phyloP scores from a whole-genome alignment of 2,329 filamentous ascomycete genomes.

The Fusarium oxysporum region DNA sequence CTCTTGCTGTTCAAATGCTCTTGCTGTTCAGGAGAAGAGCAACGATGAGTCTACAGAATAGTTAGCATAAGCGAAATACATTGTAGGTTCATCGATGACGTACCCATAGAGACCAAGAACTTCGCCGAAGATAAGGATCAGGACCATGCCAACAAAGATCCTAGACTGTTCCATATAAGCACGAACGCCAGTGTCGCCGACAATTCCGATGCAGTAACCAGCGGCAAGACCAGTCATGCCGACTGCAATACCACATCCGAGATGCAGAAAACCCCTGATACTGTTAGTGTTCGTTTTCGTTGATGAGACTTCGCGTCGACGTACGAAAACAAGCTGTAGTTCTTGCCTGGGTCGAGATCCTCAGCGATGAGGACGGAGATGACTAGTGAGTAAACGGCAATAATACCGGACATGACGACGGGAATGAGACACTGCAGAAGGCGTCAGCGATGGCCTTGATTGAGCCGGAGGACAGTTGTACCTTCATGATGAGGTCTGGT shows the following conservation, averaged over 20 bases:
- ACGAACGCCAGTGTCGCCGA: slow-evolving; percentile 93
- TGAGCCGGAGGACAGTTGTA: slow-evolving; percentile 48
- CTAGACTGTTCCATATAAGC: slow-evolving; percentile 96
- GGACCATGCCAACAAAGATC: slow-evolving; percentile 97
- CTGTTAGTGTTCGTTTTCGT: slow-evolving; percentile 31
- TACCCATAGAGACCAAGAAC: slow-evolving; percentile 97
- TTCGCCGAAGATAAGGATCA: slow-evolving; percentile 98
- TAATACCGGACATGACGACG: slow-evolving; percentile 98
- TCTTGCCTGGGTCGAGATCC: slow-evolving; percentile 79
- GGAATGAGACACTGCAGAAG: slow-evolving; percentile 79
- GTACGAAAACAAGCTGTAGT: slow-evolving; percentile 87
- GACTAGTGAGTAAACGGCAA: slow-evolving; percentile 97
- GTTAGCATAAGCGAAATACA: slow-evolving; percentile 10
- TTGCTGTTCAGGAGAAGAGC: slow-evolving; percentile 93
- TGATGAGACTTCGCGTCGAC: slow-evolving; percentile 46
- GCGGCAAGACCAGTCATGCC: slow-evolving; percentile 93
- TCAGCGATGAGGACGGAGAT: slow-evolving; percentile 95
- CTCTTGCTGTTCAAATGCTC: slow-evolving; percentile 89
- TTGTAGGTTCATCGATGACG: slow-evolving; percentile 47
- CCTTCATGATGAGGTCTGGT: slow-evolving; percentile 93
- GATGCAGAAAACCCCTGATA: slow-evolving; percentile 87
- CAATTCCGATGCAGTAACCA: slow-evolving; percentile 95
- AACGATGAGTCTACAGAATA: slow-evolving; percentile 78
- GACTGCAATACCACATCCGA: slow-evolving; percentile 89
- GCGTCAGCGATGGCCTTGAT: slow-evolving; percentile 22